Percentiles rank a stretch among this genome's conserved stretches.
Evolutionary conservation across 2,329 filamentous ascomycete species (phyloP).

Genomic region (Thyridium curvatum): DNA sequence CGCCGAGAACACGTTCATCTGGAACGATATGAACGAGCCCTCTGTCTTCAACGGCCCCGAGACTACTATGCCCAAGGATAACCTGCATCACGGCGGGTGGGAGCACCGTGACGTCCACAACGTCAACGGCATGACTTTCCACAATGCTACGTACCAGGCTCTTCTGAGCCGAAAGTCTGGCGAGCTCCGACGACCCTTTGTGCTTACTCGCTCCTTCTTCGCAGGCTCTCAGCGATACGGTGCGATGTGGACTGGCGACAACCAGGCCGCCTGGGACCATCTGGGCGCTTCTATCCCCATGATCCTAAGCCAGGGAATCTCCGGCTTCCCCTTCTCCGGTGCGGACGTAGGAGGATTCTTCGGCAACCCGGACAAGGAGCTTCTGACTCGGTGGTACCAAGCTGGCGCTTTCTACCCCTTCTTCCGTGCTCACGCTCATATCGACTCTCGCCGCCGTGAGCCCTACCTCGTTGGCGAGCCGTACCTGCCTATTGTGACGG

Average conservation of each 20-base stretch:
- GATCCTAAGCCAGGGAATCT: constrained; percentile 86
- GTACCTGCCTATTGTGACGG: constrained; percentile 78
- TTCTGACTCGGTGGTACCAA: constrained; percentile 94
- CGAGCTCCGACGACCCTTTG: constrained; percentile 79
- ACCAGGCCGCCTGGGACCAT: constrained; percentile 89
- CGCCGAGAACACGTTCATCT: constrained; percentile 81
- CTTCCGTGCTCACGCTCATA: constrained; percentile 95
- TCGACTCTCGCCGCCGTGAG: constrained; percentile 89
- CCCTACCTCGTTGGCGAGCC: constrained; percentile 84
- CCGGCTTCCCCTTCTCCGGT: constrained; percentile 88
- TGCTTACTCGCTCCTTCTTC: constrained; percentile 89
- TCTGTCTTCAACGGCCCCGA: constrained; percentile 98
- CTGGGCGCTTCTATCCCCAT: constrained; percentile 87
- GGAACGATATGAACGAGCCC: constrained; percentile 99
- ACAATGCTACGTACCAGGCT: constrained; percentile 88
- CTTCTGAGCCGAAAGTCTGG: constrained; percentile 80
- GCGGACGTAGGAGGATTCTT: constrained; percentile 98
- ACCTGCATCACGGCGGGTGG: constrained; percentile 85
- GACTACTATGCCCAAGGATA: constrained; percentile 98
- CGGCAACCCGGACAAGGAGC: constrained; percentile 88
- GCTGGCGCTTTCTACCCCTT: constrained; percentile 96
- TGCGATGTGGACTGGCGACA: constrained; percentile 99
- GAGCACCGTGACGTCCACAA: constrained; percentile 97
- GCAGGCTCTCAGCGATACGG: constrained; percentile 83
- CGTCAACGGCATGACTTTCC: constrained; percentile 88